Evolutionary conservation across 2,329 filamentous ascomycete species (phyloP).

Genomic region (Diaporthe sp.): DNA sequence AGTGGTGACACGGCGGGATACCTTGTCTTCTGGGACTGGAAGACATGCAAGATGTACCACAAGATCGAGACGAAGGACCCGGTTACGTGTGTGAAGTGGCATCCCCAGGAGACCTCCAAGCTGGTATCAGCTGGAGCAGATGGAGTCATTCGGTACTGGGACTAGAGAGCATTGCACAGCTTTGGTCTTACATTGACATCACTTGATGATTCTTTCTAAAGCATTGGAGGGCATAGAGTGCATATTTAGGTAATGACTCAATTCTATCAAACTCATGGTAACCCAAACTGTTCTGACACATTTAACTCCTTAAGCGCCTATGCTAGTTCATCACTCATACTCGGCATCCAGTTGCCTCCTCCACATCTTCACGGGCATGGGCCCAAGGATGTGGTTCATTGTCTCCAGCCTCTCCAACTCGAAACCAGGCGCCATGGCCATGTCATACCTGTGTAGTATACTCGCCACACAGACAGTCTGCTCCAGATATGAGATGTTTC

Average conservation of each 20-base stretch:
- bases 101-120: conserved; percentile 97
- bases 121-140: conserved; percentile 91
- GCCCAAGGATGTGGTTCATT: conserved; percentile 22
- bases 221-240: background rate
- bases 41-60: conserved; percentile 99
- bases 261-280: conserved; percentile 6
- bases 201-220: background rate
- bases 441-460: conserved; percentile 58
- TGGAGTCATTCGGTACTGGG: conserved; percentile 92
- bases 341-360: conserved; percentile 19
- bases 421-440: conserved; percentile 41
- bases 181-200: background rate
- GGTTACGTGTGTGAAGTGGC: conserved; percentile 92
- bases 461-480: conserved; percentile 59
- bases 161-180: conserved; percentile 64
- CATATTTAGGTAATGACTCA: conserved; percentile 29
- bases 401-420: conserved; percentile 24
- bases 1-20: conserved; percentile 90
- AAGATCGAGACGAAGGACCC: conserved; percentile 91
- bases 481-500: conserved; percentile 58
- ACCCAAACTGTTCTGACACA: conserved; percentile 18
- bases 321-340: conserved; percentile 8
- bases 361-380: conserved; percentile 28
- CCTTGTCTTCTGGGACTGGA: conserved; percentile 99
- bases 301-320: conserved; percentile 18